phyloP scores from a whole-genome alignment of 768 basidiomycete genomes.

The Tylopilus balloui region DNA sequence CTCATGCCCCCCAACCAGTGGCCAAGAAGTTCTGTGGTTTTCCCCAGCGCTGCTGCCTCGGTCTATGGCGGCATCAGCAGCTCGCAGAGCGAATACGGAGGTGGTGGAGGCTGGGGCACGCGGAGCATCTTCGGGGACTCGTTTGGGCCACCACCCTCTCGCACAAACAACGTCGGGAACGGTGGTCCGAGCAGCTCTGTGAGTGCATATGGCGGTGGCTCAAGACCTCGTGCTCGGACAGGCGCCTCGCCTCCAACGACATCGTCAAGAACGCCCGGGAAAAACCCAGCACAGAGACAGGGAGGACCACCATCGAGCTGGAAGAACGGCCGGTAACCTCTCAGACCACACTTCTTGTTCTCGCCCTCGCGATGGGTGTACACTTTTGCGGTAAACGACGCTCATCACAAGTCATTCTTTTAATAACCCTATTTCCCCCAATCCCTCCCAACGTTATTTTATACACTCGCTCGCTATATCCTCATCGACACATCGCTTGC shows the following conservation, averaged over 20 bases:
- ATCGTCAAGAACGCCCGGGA: slow-evolving; percentile 15
- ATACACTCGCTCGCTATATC: slow-evolving; percentile 10
- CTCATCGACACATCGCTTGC: slow-evolving; percentile 4
- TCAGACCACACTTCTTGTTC: background rate
- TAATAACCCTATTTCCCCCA: slow-evolving; percentile 6
- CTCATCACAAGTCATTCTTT: slow-evolving; percentile 9
- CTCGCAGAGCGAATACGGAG: slow-evolving; percentile 64
- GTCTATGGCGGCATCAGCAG: slow-evolving; percentile 54
- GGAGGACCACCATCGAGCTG: slow-evolving; percentile 62
- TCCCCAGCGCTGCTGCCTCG: slow-evolving; percentile 45
- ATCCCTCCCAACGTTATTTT: slow-evolving; percentile 9
- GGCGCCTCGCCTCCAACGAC: slow-evolving; percentile 24
- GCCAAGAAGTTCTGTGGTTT: slow-evolving; percentile 45
- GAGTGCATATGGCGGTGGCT: slow-evolving; percentile 18
- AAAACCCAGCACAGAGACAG: slow-evolving; percentile 20
- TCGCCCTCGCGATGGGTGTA: background rate
- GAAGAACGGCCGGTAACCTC: slow-evolving; percentile 35
- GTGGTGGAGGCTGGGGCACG: slow-evolving; percentile 46
- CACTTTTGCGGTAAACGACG: background rate
- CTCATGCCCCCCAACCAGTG: slow-evolving; percentile 37
- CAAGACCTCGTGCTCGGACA: slow-evolving; percentile 34
- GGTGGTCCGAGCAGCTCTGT: slow-evolving; percentile 13
- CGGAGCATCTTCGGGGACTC: slow-evolving; percentile 70
- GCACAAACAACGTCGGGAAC: background rate
- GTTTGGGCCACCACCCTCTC: slow-evolving; percentile 40